Evolutionary conservation across 164 flowering plant genomes (phyloP).

Genomic region (Vitis labrusca): DNA sequence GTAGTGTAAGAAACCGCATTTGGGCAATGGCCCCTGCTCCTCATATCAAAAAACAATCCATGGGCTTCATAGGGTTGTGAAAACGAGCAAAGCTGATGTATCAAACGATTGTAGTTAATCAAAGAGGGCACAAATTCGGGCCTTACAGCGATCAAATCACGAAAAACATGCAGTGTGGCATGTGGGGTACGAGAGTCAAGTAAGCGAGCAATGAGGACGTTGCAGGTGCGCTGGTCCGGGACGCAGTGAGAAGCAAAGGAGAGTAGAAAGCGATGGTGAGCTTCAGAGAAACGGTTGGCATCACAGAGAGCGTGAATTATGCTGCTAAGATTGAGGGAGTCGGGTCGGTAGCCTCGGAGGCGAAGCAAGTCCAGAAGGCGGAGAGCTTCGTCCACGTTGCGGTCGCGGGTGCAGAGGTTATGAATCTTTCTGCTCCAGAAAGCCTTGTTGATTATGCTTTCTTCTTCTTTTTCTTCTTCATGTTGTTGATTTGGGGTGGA

Average conservation of each 20-base stretch:
- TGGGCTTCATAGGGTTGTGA: constrained; percentile 40
- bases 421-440: constrained; percentile 72
- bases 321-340: constrained; percentile 66
- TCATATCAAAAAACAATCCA: constrained; percentile 58
- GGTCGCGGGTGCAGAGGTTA: constrained; percentile 46
- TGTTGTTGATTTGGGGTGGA: no score
- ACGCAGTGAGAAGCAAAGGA: constrained; percentile 37
- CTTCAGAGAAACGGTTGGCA: constrained; percentile 65
- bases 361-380: constrained; percentile 58
- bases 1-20: constrained; percentile 72
- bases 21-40: constrained; percentile 53
- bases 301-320: constrained; percentile 75
- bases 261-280: constrained; percentile 58
- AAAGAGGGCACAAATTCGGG: constrained; percentile 77
- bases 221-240: constrained; percentile 83
- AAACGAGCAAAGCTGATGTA: constrained; percentile 54
- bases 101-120: constrained; percentile 71
- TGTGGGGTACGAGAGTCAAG: constrained; percentile 49
- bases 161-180: constrained; percentile 37
- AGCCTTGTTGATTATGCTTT: constrained; percentile 28
- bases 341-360: constrained; percentile 59
- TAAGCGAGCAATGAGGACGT: constrained; percentile 76
- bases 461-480: background rate
- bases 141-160: constrained; percentile 33
- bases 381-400: constrained; percentile 63